Base-by-base conservation (phyloP, 2,329 filamentous ascomycete species). In the Aspergillus novoparasiticus region DNA sequence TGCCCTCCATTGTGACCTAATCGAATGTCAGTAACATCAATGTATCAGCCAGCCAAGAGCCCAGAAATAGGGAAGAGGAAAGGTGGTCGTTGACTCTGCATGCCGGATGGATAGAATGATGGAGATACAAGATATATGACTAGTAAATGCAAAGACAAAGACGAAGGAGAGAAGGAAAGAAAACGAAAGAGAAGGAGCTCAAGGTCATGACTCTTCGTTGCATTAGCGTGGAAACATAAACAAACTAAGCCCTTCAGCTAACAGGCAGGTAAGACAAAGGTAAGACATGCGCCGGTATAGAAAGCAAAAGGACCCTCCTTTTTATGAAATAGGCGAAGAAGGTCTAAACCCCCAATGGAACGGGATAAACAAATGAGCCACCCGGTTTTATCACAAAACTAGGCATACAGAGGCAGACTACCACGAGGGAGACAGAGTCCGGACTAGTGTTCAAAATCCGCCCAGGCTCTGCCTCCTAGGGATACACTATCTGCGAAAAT, bases 171-270 rank as follows among this genome's bases (percentile, higher is more conserved):
- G 50, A 63, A 62, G 63, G 57, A 62, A 64, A 60, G 41, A 59
- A 30, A 51, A 28, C 5, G 1, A 67, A 66, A 67, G 50, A 57
- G 46, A 60, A 64, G 62, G 53, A 58, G 63, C 62, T 64, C 64
- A 68, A 71, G 66, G 72, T 74, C 75, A 76, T 78, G 71, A 75
- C 69, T 75, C 70, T 76, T 76, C 74, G 74, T 77, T 76, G 73
- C 71, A 76, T 75, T 76, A 69, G 71, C 71, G 75, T 74, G 71
- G 67, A 69, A 75, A 73, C 71, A 73, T 76, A 68, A 73, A 66
- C 64, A 71, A 68, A 66, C 64, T 68, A 69, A 68, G 58, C 65
- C 65, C 64, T 67, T 68, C 67, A 69, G 62, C 64, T 68, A 69
- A 66, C 66, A 68, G 60, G 66, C 61, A 64, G 41, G 61, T 28